Base-by-base conservation (phyloP, 176 grass and related monocot genomes). In the Alloteropsis semialata region DNA sequence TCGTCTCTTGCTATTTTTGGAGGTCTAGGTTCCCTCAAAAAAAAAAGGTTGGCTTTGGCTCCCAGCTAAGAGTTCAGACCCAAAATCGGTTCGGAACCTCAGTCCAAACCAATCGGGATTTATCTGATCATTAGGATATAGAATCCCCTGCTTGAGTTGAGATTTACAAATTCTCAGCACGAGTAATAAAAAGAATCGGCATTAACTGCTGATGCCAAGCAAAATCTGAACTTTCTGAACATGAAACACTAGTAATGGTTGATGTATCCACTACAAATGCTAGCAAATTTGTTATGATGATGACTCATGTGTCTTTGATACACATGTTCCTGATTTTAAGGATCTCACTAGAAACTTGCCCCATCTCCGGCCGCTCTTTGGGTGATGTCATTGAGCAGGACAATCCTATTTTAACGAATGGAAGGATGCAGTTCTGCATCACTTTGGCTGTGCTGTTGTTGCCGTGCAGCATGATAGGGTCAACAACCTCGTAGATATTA, bases 361-460 rank as follows among this genome's bases (percentile, higher is more conserved):
- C 41, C 88, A 90, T 90, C 21, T 25, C 64, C 1, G 27, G 58
- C 5, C 84, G 79, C 4, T 66, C 65, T 34, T 37, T 87, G 1
- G 73, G 73, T 1, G 79, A 79, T 73, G 58, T 0, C 37, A 30
- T 79, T 3, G 84, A 79, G 61, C 88, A 90, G 0, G 80, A 49
- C 5, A 87, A 56, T 4, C 72, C 88, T 66, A 90, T 42, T 66
- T 70, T 63, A 0, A 82, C 44, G 14, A 90, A 57, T 15, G 88
- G 79, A 66, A 83, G 46, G 41, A 90, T n/a, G 14, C 65, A 90
- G 1, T n/a, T 87, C 8, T 67, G 45, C 84, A 87, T 72, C 45
- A 72, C 0, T 17, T 60, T 1, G 0, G 34, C 6, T 38, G 4
- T 12, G 16, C 10, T 60, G 30, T 0, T 30, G 1, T 36, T 48